phyloP scores from a whole-genome alignment of 108 stramenopile species.

The Cyclotella baltica region DNA sequence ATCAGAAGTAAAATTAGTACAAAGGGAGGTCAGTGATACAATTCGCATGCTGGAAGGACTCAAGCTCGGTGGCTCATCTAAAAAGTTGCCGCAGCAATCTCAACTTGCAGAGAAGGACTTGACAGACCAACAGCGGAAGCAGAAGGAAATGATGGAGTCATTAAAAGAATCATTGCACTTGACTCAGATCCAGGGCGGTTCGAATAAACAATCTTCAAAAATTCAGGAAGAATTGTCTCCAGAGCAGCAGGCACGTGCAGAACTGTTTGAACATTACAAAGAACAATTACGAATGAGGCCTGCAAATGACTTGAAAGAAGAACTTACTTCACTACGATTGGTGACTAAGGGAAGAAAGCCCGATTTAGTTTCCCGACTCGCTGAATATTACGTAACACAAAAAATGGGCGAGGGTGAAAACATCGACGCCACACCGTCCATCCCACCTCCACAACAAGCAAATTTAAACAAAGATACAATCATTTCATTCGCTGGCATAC shows the following conservation, averaged over 20 bases:
- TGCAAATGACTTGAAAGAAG: conserved; percentile 75
- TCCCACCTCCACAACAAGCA: not conserved
- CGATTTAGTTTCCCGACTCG: conserved; percentile 78
- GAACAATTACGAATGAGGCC: conserved; percentile 61
- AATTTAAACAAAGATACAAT: conserved; percentile 18
- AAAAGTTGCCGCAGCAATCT: not conserved
- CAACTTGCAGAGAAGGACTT: conserved; percentile 14
- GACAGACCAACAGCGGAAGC: conserved; percentile 33
- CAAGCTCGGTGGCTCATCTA: conserved; percentile 24
- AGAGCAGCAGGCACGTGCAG: conserved; percentile 4
- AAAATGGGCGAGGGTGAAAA: conserved; percentile 21
- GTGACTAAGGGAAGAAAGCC: conserved; percentile 78
- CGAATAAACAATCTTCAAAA: no score
- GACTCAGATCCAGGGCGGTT: not conserved
- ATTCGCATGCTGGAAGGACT: conserved; percentile 52
- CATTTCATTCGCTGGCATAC: conserved; percentile 68
- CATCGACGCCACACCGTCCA: conserved; percentile 6
- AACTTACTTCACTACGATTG: conserved; percentile 61
- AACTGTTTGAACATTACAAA: conserved; percentile 29
- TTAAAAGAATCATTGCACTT: conserved; percentile 41
- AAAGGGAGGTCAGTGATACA: conserved; percentile 51
- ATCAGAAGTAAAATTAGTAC: conserved; percentile 34
- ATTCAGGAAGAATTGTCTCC: conserved; percentile 10
- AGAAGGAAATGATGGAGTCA: conserved; percentile 32
- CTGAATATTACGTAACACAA: conserved; percentile 59